Conservation (phyloP, 1,139 yeast genomes). For the Magnusiomyces sp. region DNA sequence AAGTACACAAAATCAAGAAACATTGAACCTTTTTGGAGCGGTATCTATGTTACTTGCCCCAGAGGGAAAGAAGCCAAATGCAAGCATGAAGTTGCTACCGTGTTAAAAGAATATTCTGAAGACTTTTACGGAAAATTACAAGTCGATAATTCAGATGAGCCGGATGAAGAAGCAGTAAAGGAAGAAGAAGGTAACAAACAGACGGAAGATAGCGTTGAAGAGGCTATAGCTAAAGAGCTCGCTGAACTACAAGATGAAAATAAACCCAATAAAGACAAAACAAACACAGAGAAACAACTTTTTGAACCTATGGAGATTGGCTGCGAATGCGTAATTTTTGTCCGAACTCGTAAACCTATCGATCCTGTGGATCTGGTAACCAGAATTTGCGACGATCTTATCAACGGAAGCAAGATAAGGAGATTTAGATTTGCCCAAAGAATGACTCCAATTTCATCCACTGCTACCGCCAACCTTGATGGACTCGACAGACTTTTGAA, state of each 20-base stretch:
- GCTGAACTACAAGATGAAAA: constrained; percentile 41
- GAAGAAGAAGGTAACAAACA: constrained; percentile 29
- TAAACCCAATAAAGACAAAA: constrained; percentile 24
- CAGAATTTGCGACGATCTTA: constrained; percentile 47
- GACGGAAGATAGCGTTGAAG: constrained; percentile 53
- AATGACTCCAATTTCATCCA: constrained; percentile 67
- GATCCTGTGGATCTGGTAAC: constrained; percentile 66
- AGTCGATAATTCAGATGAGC: constrained; percentile 26
- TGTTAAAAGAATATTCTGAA: constrained; percentile 44
- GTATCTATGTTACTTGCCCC: constrained; percentile 78
- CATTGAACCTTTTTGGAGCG: constrained; percentile 70
- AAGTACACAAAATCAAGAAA: constrained; percentile 10
- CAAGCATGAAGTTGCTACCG: constrained; percentile 56
- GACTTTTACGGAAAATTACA: constrained; percentile 31
- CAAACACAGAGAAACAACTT: constrained; percentile 40
- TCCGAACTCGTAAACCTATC: constrained; percentile 70
- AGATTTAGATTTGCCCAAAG: constrained; percentile 64
- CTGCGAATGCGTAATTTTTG: constrained; percentile 76
- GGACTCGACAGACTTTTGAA: constrained; percentile 54
- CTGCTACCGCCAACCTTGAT: constrained; percentile 64
- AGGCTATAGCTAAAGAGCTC: constrained; percentile 62
- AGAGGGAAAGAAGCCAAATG: constrained; percentile 72
- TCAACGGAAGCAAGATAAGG: constrained; percentile 28
- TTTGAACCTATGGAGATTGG: constrained; percentile 60
- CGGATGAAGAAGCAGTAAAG: constrained; percentile 29